Percentiles rank a stretch among this genome's conserved stretches.
Evolutionary conservation across 2,329 filamentous ascomycete species (phyloP).

Genomic region (Penicillium sp.): DNA sequence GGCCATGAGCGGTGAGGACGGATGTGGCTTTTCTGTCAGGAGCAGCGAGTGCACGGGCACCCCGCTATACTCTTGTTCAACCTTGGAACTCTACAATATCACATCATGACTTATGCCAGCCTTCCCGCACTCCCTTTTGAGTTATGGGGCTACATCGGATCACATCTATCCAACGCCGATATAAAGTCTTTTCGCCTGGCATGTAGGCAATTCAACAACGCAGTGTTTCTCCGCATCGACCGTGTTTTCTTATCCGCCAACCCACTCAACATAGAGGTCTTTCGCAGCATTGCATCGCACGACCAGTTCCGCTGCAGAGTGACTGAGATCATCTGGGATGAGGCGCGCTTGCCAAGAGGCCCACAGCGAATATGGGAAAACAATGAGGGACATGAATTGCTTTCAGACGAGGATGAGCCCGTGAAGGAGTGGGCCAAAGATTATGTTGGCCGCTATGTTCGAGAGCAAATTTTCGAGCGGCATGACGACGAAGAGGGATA

Average conservation of each 20-base stretch:
- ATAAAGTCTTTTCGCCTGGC: constrained; percentile 31
- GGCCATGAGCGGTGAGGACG: no score
- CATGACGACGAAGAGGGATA: background rate
- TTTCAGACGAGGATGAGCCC: constrained; percentile 5
- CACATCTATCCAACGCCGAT: constrained; percentile 19
- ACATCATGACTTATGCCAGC: background rate
- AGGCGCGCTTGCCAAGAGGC: constrained; percentile 9
- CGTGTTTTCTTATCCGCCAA: constrained; percentile 49
- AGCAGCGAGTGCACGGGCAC: no score
- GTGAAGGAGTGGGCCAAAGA: background rate
- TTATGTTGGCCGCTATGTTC: background rate
- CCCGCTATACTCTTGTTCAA: no score
- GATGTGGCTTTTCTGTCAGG: no score
- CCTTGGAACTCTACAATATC: no score
- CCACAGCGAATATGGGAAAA: background rate
- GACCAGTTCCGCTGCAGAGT: constrained; percentile 35
- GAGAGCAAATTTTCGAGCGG: background rate
- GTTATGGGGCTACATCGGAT: background rate
- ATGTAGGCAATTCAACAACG: constrained; percentile 16
- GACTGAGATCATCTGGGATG: constrained; percentile 44
- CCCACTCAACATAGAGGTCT: constrained; percentile 42
- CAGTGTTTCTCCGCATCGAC: constrained; percentile 30
- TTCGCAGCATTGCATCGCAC: constrained; percentile 42
- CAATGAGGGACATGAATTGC: background rate
- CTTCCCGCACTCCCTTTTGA: background rate